Conservation (phyloP, 2,329 filamentous ascomycete genomes). For the Cladobotryum mycophilum region DNA sequence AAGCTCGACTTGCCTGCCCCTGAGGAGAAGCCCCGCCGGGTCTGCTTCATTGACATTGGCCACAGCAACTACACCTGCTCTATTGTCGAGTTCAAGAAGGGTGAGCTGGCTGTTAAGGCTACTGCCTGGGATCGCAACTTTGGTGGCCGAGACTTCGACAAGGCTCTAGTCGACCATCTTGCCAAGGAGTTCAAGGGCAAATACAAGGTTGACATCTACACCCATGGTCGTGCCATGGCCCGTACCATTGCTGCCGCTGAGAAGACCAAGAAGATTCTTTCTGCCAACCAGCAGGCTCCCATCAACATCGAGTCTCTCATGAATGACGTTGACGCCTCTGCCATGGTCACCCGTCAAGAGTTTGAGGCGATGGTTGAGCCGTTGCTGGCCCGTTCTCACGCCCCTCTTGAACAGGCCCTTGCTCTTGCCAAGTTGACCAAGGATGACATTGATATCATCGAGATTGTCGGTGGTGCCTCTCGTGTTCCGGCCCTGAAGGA, state of each 20-base stretch:
- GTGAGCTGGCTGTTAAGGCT: constrained; percentile 87
- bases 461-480: constrained; percentile 90
- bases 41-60: constrained; percentile 90
- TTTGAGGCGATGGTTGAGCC: constrained; percentile 87
- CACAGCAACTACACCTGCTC: constrained; percentile 94
- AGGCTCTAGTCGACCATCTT: constrained; percentile 90
- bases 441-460: constrained; percentile 88
- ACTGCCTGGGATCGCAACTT: constrained; percentile 94
- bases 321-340: constrained; percentile 89
- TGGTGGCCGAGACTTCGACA: constrained; percentile 95
- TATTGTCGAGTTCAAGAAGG: constrained; percentile 94
- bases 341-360: constrained; percentile 88
- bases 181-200: constrained; percentile 94
- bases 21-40: constrained; percentile 87
- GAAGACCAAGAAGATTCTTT: constrained; percentile 98
- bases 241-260: constrained; percentile 85
- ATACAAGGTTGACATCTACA: constrained; percentile 92
- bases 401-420: constrained; percentile 82
- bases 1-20: constrained; percentile 84
- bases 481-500: constrained; percentile 93
- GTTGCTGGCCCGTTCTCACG: constrained; percentile 64
- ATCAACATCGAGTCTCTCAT: constrained; percentile 97
- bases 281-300: constrained; percentile 86
- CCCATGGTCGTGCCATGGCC: constrained; percentile 81
- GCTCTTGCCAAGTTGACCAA: constrained; percentile 85